These are phyloP conservation scores for Suillus americanus DNA, from an alignment of 768 basidiomycete genomes.

Conservation along the genomic window DNA sequence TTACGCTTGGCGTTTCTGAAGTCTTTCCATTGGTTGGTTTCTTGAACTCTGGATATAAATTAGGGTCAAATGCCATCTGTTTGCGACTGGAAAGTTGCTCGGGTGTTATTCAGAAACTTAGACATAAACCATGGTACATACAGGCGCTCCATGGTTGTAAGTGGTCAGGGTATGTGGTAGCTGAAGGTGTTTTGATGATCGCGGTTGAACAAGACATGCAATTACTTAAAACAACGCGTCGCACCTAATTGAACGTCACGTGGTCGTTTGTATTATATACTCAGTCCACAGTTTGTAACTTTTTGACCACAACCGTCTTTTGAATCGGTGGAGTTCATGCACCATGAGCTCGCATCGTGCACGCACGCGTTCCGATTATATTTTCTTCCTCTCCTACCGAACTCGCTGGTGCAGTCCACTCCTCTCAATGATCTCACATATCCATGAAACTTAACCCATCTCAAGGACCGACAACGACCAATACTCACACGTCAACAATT, in stretches of 20 bases:
- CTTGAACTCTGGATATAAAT: constrained; percentile 29
- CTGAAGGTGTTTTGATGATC: constrained; percentile 1
- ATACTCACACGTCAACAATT: constrained; percentile 80
- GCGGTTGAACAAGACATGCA: constrained; percentile 13
- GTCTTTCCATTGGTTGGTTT: constrained; percentile 20
- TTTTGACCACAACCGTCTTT: too few relatives aligned
- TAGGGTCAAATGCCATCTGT: constrained; percentile 26
- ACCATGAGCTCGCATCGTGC: neutral
- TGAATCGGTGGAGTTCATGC: too few relatives aligned
- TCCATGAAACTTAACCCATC: neutral
- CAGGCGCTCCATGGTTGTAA: constrained; percentile 28
- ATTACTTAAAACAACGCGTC: constrained; percentile 23
- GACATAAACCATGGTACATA: constrained; percentile 4
- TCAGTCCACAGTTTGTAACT: too few relatives aligned
- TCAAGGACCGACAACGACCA: constrained; percentile 88
- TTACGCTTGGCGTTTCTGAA: constrained; percentile 9
- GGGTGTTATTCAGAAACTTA: too few relatives aligned
- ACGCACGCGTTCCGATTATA: constrained; percentile 47
- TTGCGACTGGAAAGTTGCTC: constrained; percentile 19
- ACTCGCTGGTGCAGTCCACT: constrained; percentile 59
- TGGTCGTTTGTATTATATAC: constrained; percentile 8
- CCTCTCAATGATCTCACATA: constrained; percentile 1
- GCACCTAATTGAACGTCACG: constrained; percentile 16
- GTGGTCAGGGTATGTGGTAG: constrained; percentile 5
- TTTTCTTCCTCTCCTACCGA: constrained; percentile 58